Percentiles rank a stretch among this genome's conserved stretches.
Conservation (phyloP, 1,139 yeast genomes). For the Suhomyces panamericanus region DNA sequence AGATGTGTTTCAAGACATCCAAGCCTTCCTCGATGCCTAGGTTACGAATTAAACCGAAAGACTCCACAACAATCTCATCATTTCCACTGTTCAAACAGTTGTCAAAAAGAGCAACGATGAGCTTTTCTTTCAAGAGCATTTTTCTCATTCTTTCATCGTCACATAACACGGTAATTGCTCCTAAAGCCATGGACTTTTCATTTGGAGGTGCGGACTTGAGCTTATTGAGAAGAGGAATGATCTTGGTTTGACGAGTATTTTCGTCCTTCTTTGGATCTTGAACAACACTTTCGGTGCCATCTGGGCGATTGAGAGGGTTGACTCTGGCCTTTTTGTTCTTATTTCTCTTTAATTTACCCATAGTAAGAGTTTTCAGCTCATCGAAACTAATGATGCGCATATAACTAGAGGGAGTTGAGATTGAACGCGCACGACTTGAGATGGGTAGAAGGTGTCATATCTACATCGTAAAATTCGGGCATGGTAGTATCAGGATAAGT, state of each 20-base stretch:
- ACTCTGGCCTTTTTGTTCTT: conserved; percentile 56
- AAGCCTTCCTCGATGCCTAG: conserved; percentile 87
- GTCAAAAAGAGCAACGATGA: conserved; percentile 63
- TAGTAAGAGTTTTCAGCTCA: conserved; percentile 21
- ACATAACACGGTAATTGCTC: conserved; percentile 68
- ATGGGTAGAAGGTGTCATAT: not conserved
- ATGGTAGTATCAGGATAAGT: no score
- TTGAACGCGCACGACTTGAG: not conserved
- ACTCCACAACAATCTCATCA: conserved; percentile 75
- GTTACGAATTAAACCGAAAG: conserved; percentile 79
- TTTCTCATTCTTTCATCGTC: conserved; percentile 69
- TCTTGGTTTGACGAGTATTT: conserved; percentile 52
- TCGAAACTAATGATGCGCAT: conserved; percentile 1
- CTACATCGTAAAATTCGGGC: no score
- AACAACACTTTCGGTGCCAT: conserved; percentile 19
- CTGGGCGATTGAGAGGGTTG: conserved; percentile 44
- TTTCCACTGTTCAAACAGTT: conserved; percentile 65
- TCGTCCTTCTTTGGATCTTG: conserved; percentile 44
- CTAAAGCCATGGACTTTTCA: conserved; percentile 77
- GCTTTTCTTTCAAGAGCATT: conserved; percentile 65
- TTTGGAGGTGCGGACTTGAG: conserved; percentile 62
- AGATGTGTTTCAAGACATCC: conserved; percentile 68
- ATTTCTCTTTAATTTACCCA: conserved; percentile 79
- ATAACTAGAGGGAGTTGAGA: not conserved
- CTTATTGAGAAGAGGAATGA: conserved; percentile 67